Evolutionary conservation across 768 basidiomycete species (phyloP).

Genomic region (Russula ochroleuca): DNA sequence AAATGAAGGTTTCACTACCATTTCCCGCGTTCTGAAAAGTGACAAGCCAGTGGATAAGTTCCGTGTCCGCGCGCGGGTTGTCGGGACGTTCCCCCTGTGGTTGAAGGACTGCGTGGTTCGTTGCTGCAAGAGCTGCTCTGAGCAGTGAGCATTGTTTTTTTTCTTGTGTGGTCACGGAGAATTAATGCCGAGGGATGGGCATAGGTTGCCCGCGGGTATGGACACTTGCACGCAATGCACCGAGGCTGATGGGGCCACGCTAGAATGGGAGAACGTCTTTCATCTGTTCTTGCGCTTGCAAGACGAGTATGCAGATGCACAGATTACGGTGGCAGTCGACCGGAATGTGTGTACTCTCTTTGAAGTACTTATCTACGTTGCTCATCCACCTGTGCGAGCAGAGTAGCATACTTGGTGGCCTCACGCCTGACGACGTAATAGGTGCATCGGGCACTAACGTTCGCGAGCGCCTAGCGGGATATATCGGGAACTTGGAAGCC

Average conservation of each 20-base stretch:
- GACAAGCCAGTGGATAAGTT: conserved; percentile 14
- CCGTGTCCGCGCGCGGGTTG: conserved; percentile 23
- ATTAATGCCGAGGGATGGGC: neutral
- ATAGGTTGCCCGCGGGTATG: conserved; percentile 12
- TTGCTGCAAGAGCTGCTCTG: conserved; percentile 19
- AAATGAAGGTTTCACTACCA: conserved; percentile 16
- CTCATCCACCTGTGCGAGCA: neutral
- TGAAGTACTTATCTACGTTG: neutral
- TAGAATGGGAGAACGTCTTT: conserved; percentile 12
- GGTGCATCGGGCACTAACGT: neutral
- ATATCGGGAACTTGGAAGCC: conserved; percentile 23
- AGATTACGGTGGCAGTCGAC: conserved; percentile 22
- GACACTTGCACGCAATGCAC: conserved; percentile 13
- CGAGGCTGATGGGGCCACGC: neutral
- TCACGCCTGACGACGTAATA: conserved; percentile 16
- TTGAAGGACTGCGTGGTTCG: conserved; percentile 21
- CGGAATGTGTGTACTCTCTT: conserved; percentile 17
- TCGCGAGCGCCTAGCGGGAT: conserved; percentile 19
- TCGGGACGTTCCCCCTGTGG: conserved; percentile 21
- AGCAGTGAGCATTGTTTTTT: conserved; percentile 7
- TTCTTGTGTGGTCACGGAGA: neutral
- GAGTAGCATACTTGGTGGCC: conserved; percentile 17
- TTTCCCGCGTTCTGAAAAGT: conserved; percentile 12
- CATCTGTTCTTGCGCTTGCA: conserved; percentile 23
- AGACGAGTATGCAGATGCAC: conserved; percentile 17